phyloP scores from a whole-genome alignment of 2,329 filamentous ascomycete species.

The Akanthomyces uredinophilus region DNA sequence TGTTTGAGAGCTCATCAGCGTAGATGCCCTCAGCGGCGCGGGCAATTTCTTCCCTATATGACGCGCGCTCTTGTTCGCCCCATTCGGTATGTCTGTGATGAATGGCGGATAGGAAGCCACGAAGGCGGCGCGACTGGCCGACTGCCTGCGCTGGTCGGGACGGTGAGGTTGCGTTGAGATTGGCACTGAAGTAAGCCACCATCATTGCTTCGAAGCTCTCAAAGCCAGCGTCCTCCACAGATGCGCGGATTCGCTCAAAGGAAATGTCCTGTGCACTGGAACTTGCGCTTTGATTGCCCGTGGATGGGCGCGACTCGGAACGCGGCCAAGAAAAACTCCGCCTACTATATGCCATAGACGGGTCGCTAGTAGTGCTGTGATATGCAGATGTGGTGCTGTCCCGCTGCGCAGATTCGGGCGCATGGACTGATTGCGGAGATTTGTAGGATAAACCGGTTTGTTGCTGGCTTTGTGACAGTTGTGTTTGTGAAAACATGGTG shows the following conservation, averaged over 20 bases:
- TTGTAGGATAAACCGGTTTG: not conserved
- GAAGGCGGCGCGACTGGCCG: conserved; percentile 2
- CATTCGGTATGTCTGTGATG: conserved; percentile 10
- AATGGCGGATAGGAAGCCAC: conserved; percentile 6
- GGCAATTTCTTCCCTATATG: conserved; percentile 14
- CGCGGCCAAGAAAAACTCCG: conserved; percentile 5
- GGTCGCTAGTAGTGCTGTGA: not conserved
- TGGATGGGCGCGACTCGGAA: not conserved
- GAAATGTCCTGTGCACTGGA: not conserved
- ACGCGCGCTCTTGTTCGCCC: conserved; percentile 11
- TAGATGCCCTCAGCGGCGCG: conserved; percentile 13
- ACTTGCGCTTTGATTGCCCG: not conserved
- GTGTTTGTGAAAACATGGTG: not conserved
- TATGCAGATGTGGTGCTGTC: not conserved
- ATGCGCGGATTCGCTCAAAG: conserved; percentile 5
- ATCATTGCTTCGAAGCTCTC: conserved; percentile 10
- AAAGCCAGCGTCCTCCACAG: conserved; percentile 10
- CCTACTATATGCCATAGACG: not conserved
- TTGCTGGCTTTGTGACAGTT: not conserved
- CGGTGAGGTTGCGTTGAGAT: not conserved
- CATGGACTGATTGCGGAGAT: not conserved
- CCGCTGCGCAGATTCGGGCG: not conserved
- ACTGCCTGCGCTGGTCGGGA: not conserved
- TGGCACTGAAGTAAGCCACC: conserved; percentile 6
- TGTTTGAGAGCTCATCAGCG: conserved; percentile 1